Conservation (phyloP, 139 green algal species). For the Picochlorum costavermella region DNA sequence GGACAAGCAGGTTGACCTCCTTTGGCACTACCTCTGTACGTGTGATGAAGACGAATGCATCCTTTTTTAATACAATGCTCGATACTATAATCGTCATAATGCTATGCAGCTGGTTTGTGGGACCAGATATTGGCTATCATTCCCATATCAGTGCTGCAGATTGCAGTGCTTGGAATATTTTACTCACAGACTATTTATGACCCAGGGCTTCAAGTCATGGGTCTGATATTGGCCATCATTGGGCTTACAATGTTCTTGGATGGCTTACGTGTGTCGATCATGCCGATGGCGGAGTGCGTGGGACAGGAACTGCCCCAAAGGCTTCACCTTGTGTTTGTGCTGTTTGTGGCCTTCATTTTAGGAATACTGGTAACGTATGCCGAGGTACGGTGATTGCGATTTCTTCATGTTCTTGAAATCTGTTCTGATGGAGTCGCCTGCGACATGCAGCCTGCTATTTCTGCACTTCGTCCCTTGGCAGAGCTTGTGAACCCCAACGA, state of each 20-base stretch:
- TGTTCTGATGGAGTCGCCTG: no score
- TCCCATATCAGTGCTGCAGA: conserved; percentile 32
- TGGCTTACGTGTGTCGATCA: conserved; percentile 28
- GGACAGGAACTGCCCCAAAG: conserved; percentile 24
- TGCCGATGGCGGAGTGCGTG: conserved; percentile 25
- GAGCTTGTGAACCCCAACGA: conserved; percentile 19
- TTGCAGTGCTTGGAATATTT: conserved; percentile 32
- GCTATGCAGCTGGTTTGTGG: background rate
- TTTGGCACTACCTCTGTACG: background rate
- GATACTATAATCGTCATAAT: no score
- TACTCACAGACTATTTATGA: conserved; percentile 18
- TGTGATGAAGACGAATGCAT: no score
- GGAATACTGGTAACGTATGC: conserved; percentile 41
- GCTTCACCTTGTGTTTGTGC: conserved; percentile 20
- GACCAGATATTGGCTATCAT: conserved; percentile 30
- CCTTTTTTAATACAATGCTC: no score
- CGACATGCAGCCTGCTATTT: conserved; percentile 27
- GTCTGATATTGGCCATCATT: conserved; percentile 25
- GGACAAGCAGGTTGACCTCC: background rate
- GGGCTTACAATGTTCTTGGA: conserved; percentile 32
- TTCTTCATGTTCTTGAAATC: no score
- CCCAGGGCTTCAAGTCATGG: conserved; percentile 28
- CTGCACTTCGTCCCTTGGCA: conserved; percentile 22
- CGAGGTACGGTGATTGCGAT: background rate
- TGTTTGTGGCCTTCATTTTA: conserved; percentile 13